These are phyloP conservation scores for Daucus carota DNA, from an alignment of 129 eudicot genomes.

Conservation along the genomic window DNA sequence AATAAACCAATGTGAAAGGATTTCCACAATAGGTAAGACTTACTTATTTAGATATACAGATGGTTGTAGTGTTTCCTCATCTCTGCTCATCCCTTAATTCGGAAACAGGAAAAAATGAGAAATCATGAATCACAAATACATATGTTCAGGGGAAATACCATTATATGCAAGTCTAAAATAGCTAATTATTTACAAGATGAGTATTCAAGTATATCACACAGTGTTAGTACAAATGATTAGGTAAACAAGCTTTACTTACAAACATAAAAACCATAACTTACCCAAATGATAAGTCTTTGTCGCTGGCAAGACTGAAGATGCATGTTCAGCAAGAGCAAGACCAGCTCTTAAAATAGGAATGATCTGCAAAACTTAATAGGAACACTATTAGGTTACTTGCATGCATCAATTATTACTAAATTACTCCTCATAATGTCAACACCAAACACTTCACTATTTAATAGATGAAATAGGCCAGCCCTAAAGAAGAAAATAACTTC, in stretches of 20 bases:
- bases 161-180: neutral
- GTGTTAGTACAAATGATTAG: neutral
- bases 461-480: neutral
- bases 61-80: conserved; percentile 91
- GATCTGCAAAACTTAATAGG: conserved; percentile 38
- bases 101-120: conserved; percentile 7
- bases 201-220: neutral
- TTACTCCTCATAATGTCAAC: neutral
- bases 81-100: conserved; percentile 59
- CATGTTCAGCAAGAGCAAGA: conserved; percentile 98
- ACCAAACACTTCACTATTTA: neutral
- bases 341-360: conserved; percentile 97
- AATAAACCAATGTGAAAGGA: neutral
- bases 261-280: conserved; percentile 15
- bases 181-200: neutral
- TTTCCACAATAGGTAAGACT: conserved; percentile 20
- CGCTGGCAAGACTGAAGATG: conserved; percentile 75
- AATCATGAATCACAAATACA: conserved; percentile 7
- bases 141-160: neutral
- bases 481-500: neutral
- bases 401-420: neutral
- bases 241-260: neutral
- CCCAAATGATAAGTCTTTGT: conserved; percentile 85
- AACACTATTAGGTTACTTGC: neutral
- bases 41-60: conserved; percentile 86